Percentiles rank a stretch among this genome's conserved stretches.
Evolutionary conservation across 495 filamentous ascomycete species (phyloP).

Genomic region (Lasiosphaeria miniovina): DNA sequence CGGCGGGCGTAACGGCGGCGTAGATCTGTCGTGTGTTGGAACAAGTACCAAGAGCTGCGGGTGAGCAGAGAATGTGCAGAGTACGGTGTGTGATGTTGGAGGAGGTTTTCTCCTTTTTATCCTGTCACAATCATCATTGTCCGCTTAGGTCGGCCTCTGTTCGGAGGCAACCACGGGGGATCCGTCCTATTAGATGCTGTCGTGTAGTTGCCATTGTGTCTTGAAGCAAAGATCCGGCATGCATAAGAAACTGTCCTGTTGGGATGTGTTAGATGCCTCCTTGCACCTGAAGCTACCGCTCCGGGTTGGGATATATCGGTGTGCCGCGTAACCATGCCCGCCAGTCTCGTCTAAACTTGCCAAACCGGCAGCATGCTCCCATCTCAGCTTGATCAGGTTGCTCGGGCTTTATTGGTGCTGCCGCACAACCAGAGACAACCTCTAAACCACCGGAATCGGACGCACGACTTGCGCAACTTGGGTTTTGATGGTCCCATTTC

Average conservation of each 20-base stretch:
- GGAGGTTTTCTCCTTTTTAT: not conserved
- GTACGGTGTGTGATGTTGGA: no score
- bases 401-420: constrained; percentile 13
- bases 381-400: not conserved
- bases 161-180: constrained; percentile 4
- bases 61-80: no score
- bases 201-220: constrained; percentile 2
- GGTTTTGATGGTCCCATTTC: not conserved
- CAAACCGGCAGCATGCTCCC: not conserved
- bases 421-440: constrained; percentile 11
- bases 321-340: constrained; percentile 10
- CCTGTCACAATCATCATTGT: not conserved
- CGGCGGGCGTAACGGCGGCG: not conserved
- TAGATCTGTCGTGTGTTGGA: not conserved
- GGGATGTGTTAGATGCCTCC: not conserved
- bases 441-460: constrained; percentile 19
- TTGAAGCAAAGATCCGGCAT: constrained; percentile 9
- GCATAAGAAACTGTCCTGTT: constrained; percentile 10
- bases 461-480: not conserved
- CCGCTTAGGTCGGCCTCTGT: constrained; percentile 1
- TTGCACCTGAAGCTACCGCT: constrained; percentile 4
- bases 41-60: no score
- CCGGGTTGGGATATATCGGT: not conserved
- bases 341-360: constrained; percentile 21
- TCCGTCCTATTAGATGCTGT: not conserved